Evolutionary conservation across 495 filamentous ascomycete species (phyloP), one percentile per base, ranked within the genome.

Genomic region (Xylaria bambusicola): DNA sequence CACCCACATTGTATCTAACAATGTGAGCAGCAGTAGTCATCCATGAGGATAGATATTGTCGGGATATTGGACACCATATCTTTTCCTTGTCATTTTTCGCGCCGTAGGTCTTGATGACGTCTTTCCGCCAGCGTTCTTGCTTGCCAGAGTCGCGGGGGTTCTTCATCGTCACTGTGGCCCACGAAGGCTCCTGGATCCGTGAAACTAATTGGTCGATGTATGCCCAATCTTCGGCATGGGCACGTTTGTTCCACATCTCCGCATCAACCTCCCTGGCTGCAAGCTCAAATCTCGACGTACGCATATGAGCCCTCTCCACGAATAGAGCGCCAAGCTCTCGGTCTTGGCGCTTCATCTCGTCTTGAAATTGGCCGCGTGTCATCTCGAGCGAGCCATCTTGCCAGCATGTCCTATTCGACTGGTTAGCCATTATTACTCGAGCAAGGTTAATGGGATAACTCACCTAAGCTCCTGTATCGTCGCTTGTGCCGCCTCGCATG

Each of bases 391-490:
- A 51, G 35, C 56, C 46, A 31, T 58, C 47, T 31, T 24, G 45
- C 56, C 56, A 58, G 36, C 33, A 29, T 21, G 33, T 51, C 26
- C 56, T 58, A 33, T 58, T 51, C 26, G 40, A 55, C 52, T 55
- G 40, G 52, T 55, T 55, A 55, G 52, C 40, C 40, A 55, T 55
- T 55, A 55, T 55, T 40, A 31, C 52, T 55, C 52, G 27, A 55
- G 52, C 52, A 45, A 55, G 38, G 45, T 55, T 55, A 35, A 55
- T 55, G 26, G 52, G 52, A 55, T 35, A 45, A 55, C 52, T 55
- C 41, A 46, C 52, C 52, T 55, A 55, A 55, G 52, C 38, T 54
- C 52, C 52, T 45, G 52, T 55, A 55, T 55, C 52, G 52, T 55
- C 52, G 52, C 52, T 46, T 45, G 52, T 55, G 52, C 52, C 26